A percentile compares a stretch with the other conserved stretches of the same genome.
Evolutionary conservation across 306 rosid genomes (phyloP).

Genomic region (Mimosa pudica): DNA sequence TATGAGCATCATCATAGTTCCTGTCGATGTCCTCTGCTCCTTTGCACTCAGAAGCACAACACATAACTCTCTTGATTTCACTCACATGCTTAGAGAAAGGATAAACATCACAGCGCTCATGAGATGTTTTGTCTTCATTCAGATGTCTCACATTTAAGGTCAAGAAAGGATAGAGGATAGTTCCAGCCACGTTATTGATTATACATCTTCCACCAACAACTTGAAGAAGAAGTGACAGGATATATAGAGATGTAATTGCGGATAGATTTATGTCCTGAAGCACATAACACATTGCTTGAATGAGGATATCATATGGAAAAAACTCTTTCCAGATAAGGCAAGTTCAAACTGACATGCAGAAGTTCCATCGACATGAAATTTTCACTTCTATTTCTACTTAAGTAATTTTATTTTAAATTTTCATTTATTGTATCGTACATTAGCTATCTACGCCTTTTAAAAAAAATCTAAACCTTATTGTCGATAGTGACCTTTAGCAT

Average conservation of each 20-base stretch:
- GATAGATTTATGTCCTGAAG: constrained; percentile 66
- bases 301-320: constrained; percentile 34
- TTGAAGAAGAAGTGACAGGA: constrained; percentile 73
- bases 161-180: constrained; percentile 50
- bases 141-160: constrained; percentile 38
- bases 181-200: constrained; percentile 60
- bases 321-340: not conserved
- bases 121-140: constrained; percentile 39
- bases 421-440: not conserved
- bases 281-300: constrained; percentile 30
- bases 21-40: constrained; percentile 39
- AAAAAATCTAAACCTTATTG: constrained; percentile 16
- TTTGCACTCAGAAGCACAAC: constrained; percentile 42
- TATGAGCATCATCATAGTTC: constrained; percentile 33
- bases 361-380: constrained; percentile 20
- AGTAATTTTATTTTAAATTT: not conserved
- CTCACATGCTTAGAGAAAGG: constrained; percentile 44
- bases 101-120: constrained; percentile 32
- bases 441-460: constrained; percentile 10
- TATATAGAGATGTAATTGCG: constrained; percentile 56
- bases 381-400: constrained; percentile 20
- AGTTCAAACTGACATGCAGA: constrained; percentile 25
- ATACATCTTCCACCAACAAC: constrained; percentile 68
- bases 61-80: constrained; percentile 43
- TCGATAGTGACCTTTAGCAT: constrained; percentile 28